Evolutionary conservation across 2,329 filamentous ascomycete species (phyloP).

Genomic region (Xylaria sp.): DNA sequence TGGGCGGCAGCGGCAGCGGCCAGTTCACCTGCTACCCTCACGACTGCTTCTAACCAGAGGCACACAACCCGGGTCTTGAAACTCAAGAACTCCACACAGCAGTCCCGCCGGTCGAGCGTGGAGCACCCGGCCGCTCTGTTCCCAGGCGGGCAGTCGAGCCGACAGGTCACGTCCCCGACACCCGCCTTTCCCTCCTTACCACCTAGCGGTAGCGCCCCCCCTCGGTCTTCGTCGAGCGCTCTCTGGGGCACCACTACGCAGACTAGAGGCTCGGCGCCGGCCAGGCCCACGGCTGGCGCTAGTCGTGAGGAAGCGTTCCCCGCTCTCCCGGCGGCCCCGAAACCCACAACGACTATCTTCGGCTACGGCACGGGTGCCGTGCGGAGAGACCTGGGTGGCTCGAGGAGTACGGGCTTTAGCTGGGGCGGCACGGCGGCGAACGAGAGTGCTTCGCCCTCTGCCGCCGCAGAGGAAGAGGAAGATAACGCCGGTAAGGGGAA

Average conservation of each 20-base stretch:
- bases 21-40: constrained; percentile 53
- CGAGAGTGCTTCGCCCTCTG: constrained; percentile 32
- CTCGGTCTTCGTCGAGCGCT: constrained; percentile 39
- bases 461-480: constrained; percentile 41
- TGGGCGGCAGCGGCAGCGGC: constrained; percentile 69
- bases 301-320: constrained; percentile 76
- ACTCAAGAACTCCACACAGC: constrained; percentile 65
- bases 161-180: constrained; percentile 35
- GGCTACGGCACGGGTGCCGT: constrained; percentile 68
- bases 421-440: constrained; percentile 57
- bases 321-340: constrained; percentile 81
- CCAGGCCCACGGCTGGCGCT: constrained; percentile 37
- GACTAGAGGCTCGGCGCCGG: constrained; percentile 30
- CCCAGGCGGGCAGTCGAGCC: constrained; percentile 28
- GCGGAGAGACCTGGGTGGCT: constrained; percentile 61
- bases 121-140: constrained; percentile 40
- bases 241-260: constrained; percentile 41
- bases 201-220: constrained; percentile 32
- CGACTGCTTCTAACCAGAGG: constrained; percentile 57
- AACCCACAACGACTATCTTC: constrained; percentile 70
- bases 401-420: constrained; percentile 62
- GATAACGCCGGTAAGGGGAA: constrained; percentile 60
- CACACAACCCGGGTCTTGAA: constrained; percentile 67
- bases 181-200: constrained; percentile 49
- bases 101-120: constrained; percentile 51